Conservation (phyloP, 495 filamentous ascomycete genomes). For the Neurospora tetraspora region DNA sequence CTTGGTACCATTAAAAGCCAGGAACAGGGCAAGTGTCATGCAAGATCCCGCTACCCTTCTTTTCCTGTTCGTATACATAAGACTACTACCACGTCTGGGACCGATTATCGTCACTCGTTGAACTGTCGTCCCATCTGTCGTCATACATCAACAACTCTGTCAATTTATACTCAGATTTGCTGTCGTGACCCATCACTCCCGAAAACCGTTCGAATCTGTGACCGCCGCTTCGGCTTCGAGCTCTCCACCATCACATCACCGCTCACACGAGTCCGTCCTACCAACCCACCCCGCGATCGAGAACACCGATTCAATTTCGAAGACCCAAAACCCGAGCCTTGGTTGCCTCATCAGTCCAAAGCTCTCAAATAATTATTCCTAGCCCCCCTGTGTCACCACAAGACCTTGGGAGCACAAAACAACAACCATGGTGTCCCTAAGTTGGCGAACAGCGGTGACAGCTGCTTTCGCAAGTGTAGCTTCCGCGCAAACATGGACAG, state of each 20-base stretch:
- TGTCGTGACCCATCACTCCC: neutral
- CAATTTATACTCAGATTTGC: neutral
- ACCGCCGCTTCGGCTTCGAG: neutral
- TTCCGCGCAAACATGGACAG: slow-evolving; percentile 22
- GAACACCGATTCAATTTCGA: neutral
- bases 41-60: neutral
- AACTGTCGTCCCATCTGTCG: neutral
- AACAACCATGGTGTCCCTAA: slow-evolving; percentile 7
- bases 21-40: neutral
- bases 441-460: slow-evolving; percentile 11
- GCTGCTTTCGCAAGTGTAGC: slow-evolving; percentile 5
- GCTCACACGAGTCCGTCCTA: neutral
- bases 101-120: neutral
- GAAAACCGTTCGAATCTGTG: neutral
- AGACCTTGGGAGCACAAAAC: neutral
- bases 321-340: neutral
- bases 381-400: neutral
- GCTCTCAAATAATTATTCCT: neutral
- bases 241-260: neutral
- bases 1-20: neutral
- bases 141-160: neutral
- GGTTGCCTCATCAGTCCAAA: neutral
- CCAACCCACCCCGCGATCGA: neutral
- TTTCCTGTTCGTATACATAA: neutral
- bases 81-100: neutral